These are phyloP conservation scores for Zygosaccharomyces sapae DNA, from an alignment of 1,139 yeast species.

Conservation along the genomic window DNA sequence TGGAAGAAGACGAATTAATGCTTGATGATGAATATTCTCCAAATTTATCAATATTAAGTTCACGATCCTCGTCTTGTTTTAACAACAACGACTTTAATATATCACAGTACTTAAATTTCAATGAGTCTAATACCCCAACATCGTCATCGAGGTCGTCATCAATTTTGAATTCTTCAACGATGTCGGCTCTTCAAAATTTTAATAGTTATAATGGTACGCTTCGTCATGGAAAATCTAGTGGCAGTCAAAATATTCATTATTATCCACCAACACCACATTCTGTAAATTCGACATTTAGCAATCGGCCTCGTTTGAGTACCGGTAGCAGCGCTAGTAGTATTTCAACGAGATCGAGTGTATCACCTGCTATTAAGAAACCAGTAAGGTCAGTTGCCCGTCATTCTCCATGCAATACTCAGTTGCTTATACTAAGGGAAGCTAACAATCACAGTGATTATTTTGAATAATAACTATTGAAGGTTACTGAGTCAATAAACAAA, in stretches of 20 bases:
- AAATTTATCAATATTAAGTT: slow-evolving; percentile 12
- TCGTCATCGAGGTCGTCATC: slow-evolving; percentile 5
- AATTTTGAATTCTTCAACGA: not conserved
- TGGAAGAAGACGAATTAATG: slow-evolving; percentile 1
- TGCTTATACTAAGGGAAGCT: slow-evolving; percentile 15
- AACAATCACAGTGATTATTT: slow-evolving; percentile 15
- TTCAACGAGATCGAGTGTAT: slow-evolving; percentile 5
- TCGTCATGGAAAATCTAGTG: slow-evolving; percentile 3
- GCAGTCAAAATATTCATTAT: slow-evolving; percentile 4
- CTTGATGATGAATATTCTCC: slow-evolving; percentile 6
- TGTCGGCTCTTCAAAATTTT: not conserved
- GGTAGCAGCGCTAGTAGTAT: slow-evolving; percentile 14
- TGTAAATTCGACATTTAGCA: slow-evolving; percentile 14
- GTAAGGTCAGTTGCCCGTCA: slow-evolving; percentile 9
- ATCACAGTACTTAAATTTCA: slow-evolving; percentile 6
- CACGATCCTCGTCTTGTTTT: slow-evolving; percentile 10
- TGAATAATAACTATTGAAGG: slow-evolving; percentile 1
- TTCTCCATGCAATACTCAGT: slow-evolving; percentile 9
- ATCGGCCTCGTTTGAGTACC: slow-evolving; percentile 10
- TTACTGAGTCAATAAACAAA: too few species aligned
- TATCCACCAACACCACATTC: slow-evolving; percentile 14
- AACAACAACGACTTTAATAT: slow-evolving; percentile 9
- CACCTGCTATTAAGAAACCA: slow-evolving; percentile 11
- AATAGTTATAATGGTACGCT: slow-evolving; percentile 1
- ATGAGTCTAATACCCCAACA: slow-evolving; percentile 13